A percentile compares a stretch with the other conserved stretches of the same genome.
Conservation (phyloP, 345 rosid species). For the Rubroshorea leprosula region DNA sequence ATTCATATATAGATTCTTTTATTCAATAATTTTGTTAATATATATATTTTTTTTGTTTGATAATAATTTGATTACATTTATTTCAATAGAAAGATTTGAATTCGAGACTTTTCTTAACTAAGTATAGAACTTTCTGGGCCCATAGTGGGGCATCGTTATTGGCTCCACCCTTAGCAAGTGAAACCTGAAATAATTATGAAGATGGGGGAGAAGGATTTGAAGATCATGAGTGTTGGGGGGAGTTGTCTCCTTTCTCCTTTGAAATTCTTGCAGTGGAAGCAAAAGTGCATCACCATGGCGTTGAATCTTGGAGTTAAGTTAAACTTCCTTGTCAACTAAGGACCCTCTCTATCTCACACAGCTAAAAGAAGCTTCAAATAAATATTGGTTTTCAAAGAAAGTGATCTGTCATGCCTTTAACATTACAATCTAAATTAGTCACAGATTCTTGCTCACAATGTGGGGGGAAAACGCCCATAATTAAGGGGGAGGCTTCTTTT, state of each 20-base stretch:
- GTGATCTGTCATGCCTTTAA: not conserved
- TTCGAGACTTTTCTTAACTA: too few species aligned
- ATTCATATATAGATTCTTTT: slow-evolving; percentile 46
- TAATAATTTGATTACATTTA: too few species aligned
- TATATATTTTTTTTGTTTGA: too few species aligned
- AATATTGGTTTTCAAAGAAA: not conserved
- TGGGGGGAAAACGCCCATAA: not conserved
- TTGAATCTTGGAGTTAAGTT: slow-evolving; percentile 13
- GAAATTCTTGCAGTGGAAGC: not conserved
- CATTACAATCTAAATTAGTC: not conserved
- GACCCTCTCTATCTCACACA: too few species aligned
- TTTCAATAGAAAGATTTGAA: too few species aligned
- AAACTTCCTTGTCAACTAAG: slow-evolving; percentile 11
- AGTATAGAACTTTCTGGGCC: too few species aligned
- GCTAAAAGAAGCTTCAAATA: not conserved
- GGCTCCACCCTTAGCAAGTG: too few species aligned
- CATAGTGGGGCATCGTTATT: too few species aligned
- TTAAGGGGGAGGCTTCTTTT: not conserved
- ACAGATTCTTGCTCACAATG: too few species aligned
- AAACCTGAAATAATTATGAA: too few species aligned
- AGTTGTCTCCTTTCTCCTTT: not conserved
- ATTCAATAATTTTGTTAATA: slow-evolving; percentile 20
- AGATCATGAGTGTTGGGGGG: too few species aligned
- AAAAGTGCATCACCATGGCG: not conserved
- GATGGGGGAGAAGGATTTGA: too few species aligned